phyloP scores from a whole-genome alignment of 2,329 filamentous ascomycete species.

The Pestalotiopsis fici region DNA sequence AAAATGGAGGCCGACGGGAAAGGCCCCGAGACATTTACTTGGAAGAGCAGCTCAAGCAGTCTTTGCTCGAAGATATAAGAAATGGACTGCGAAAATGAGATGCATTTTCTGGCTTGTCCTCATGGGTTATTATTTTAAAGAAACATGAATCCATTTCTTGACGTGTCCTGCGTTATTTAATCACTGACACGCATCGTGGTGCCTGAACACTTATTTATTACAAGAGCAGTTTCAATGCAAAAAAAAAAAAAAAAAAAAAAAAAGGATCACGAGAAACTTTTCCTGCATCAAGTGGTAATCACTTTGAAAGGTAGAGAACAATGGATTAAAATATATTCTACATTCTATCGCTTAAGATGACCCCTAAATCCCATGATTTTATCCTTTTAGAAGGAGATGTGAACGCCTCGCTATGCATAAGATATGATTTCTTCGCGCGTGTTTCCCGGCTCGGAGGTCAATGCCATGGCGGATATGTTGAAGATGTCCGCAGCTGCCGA shows the following conservation, averaged over 20 bases:
- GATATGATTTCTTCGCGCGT: not conserved
- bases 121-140: too few relatives aligned
- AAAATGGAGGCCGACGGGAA: not conserved
- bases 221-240: too few relatives aligned
- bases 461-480: not conserved
- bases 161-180: not conserved
- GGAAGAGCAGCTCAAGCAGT: not conserved
- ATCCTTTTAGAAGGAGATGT: not conserved
- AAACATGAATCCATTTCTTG: too few relatives aligned
- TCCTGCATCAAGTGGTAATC: too few relatives aligned
- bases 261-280: too few relatives aligned
- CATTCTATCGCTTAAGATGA: not conserved
- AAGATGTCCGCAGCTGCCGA: not conserved
- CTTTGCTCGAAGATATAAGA: not conserved
- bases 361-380: not conserved
- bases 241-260: too few relatives aligned
- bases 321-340: not conserved
- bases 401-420: slow-evolving; percentile 8
- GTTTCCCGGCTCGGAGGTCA: not conserved
- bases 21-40: not conserved
- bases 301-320: not conserved
- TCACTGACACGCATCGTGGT: not conserved
- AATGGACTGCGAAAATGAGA: not conserved
- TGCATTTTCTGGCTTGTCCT: too few relatives aligned
- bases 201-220: too few relatives aligned